Base-by-base conservation (phyloP, 2,329 filamentous ascomycete genomes). In the Botrytis cinerea region DNA sequence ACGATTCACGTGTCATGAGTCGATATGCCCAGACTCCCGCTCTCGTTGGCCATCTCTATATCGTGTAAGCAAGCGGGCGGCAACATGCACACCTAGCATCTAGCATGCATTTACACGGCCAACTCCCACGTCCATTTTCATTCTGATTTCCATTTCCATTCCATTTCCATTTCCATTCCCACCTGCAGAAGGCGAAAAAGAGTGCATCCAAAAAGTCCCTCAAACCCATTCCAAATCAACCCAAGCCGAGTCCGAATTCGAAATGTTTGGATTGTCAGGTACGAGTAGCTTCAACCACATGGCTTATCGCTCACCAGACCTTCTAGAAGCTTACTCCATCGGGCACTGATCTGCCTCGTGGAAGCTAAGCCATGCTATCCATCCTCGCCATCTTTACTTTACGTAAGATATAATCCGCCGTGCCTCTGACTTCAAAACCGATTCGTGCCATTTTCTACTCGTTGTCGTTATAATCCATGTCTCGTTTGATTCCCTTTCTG, bases 321-420 rank as follows among this genome's bases (percentile, higher is more conserved):
- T 67, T 67, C 45, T 51, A 67, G 63, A 67, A 67, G 14, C 4
- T 51, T 54, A 25, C 62, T 32, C 25, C 18, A 35, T 64, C 10
- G 25, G n/a, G 35, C 61, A 45, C 28, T 45, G 40, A 38, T 9
- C n/a, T 43, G 25, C 14, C 25, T 45, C 38, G 38, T 45, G 22
- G 18, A 45, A 28, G 38, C 22, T 54, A 32, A 40, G 64, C 32
- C 32, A 67, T 67, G 32, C 28, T 54, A 68, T 54, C 48, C 48
- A 16, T 54, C 48, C 14, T 40, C 46, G 22, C 25, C 64, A 38
- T 68, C 48, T 68, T 57, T 43, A 22, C 64, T 68, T 68, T 68
- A 68, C 64, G 48, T 68, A 43, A 68, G 64, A 40, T 28, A 22
- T 51, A n/a, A 61, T 28, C 40, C 45, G 12, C 22, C 32, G 5